phyloP scores from a whole-genome alignment of 768 basidiomycete genomes.

The Stropharia rugosoannulata region DNA sequence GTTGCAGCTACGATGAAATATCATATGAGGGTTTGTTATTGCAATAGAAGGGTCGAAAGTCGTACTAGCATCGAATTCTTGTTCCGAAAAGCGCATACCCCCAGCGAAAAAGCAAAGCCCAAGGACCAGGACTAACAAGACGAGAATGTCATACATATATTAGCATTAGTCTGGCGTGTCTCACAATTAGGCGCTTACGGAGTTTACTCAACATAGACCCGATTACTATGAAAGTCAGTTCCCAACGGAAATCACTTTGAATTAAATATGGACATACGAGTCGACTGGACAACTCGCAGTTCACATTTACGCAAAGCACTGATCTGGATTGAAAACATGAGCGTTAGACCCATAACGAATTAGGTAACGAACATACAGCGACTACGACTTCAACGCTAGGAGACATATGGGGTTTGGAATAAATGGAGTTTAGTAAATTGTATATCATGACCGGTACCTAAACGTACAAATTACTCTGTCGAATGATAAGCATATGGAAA shows the following conservation, averaged over 20 bases:
- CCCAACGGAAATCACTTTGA: neutral
- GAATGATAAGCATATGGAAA: neutral
- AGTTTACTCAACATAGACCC: slow-evolving; percentile 84
- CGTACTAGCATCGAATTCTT: slow-evolving; percentile 73
- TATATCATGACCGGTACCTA: neutral
- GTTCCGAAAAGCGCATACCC: slow-evolving; percentile 73
- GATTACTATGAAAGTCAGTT: slow-evolving; percentile 48
- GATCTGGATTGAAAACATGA: slow-evolving; percentile 41
- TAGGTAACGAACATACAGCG: slow-evolving; percentile 47
- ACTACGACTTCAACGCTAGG: slow-evolving; percentile 64
- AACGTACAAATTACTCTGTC: slow-evolving; percentile 67
- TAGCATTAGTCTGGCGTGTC: neutral
- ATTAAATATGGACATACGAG: slow-evolving; percentile 42
- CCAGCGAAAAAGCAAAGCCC: slow-evolving; percentile 88
- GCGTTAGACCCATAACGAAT: neutral
- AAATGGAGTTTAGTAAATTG: neutral
- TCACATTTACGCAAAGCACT: slow-evolving; percentile 84
- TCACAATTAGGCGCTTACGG: slow-evolving; percentile 34
- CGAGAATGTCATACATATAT: neutral
- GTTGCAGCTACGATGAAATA: slow-evolving; percentile 50
- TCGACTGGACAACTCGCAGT: slow-evolving; percentile 76
- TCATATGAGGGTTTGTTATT: neutral
- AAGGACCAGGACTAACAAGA: slow-evolving; percentile 66
- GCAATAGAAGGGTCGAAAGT: neutral
- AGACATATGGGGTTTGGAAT: neutral